Percentiles rank a stretch among this genome's conserved stretches.
Evolutionary conservation across 2,329 filamentous ascomycete genomes (phyloP).

Genomic region (Botrytis galanthina): DNA sequence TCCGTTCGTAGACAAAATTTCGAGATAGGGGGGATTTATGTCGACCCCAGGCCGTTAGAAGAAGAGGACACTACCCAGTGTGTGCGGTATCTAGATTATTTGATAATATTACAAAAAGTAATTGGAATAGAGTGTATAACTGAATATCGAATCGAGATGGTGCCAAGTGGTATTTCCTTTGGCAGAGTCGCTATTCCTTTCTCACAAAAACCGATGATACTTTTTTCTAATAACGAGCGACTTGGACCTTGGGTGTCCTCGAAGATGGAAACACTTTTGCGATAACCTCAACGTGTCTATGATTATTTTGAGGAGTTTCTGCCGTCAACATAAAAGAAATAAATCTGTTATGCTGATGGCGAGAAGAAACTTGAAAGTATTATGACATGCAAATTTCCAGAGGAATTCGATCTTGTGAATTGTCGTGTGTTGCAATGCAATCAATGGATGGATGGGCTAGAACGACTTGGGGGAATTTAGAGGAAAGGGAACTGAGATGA

Average conservation of each 20-base stretch:
- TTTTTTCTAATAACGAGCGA: constrained; percentile 34
- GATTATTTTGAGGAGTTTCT: constrained; percentile 19
- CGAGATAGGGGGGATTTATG: constrained; percentile 31
- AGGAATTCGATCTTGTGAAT: not conserved
- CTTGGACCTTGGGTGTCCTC: constrained; percentile 36
- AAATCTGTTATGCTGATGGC: constrained; percentile 26
- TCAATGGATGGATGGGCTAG: not conserved
- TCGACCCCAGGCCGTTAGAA: constrained; percentile 25
- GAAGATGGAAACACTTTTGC: constrained; percentile 30
- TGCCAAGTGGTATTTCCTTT: not conserved
- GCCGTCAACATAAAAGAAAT: constrained; percentile 25
- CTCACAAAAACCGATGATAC: not conserved
- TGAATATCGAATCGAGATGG: constrained; percentile 1
- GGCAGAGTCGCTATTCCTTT: constrained; percentile 15
- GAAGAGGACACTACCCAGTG: constrained; percentile 15
- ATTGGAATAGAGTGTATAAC: not conserved
- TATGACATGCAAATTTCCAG: constrained; percentile 23
- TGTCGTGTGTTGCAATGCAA: constrained; percentile 7
- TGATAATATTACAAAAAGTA: constrained; percentile 5
- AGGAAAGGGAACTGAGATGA: constrained; percentile 12
- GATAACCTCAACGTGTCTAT: constrained; percentile 33
- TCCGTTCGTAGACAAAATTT: constrained; percentile 29
- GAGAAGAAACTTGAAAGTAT: constrained; percentile 28
- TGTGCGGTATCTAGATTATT: constrained; percentile 13
- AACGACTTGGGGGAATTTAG: not conserved